Evolutionary conservation across 2,329 filamentous ascomycete genomes (phyloP).

Genomic region (Elsinoe batatas): DNA sequence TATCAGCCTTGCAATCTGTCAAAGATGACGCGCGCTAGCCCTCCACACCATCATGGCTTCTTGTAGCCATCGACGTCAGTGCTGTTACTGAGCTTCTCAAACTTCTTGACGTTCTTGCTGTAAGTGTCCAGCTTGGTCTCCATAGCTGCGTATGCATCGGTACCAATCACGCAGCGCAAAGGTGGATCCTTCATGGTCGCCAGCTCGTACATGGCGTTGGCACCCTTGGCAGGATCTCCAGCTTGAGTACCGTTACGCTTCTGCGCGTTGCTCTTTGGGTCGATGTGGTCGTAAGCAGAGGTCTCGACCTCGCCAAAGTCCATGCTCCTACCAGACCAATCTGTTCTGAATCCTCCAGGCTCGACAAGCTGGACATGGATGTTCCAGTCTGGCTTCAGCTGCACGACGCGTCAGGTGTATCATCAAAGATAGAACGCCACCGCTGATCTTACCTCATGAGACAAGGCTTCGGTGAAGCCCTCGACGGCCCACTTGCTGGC

Average conservation of each 20-base stretch:
- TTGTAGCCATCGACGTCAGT: conserved; percentile 37
- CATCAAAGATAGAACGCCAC: neutral
- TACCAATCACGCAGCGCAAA: conserved; percentile 44
- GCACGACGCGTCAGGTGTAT: conserved; percentile 17
- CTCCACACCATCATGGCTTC: conserved; percentile 3
- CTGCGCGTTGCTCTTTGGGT: conserved; percentile 34
- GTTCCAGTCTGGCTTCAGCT: conserved; percentile 39
- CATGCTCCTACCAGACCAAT: conserved; percentile 39
- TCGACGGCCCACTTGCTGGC: conserved; percentile 40
- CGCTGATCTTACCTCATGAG: conserved; percentile 9
- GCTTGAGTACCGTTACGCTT: conserved; percentile 35
- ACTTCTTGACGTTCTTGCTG: conserved; percentile 39
- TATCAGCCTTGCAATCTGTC: too few relatives aligned
- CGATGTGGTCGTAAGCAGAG: conserved; percentile 40
- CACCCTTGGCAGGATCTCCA: conserved; percentile 42
- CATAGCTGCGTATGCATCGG: conserved; percentile 42
- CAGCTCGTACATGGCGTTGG: conserved; percentile 44
- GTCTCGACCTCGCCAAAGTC: conserved; percentile 36
- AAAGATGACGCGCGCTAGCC: neutral
- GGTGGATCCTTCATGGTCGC: conserved; percentile 44
- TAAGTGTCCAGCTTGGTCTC: conserved; percentile 43
- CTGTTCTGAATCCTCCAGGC: conserved; percentile 38
- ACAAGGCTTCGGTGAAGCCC: conserved; percentile 37
- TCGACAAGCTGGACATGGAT: conserved; percentile 39
- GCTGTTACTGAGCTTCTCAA: conserved; percentile 41